These are phyloP conservation scores for Nicotiana undulata DNA, from an alignment of 257 asterid species.

Conservation along the genomic window DNA sequence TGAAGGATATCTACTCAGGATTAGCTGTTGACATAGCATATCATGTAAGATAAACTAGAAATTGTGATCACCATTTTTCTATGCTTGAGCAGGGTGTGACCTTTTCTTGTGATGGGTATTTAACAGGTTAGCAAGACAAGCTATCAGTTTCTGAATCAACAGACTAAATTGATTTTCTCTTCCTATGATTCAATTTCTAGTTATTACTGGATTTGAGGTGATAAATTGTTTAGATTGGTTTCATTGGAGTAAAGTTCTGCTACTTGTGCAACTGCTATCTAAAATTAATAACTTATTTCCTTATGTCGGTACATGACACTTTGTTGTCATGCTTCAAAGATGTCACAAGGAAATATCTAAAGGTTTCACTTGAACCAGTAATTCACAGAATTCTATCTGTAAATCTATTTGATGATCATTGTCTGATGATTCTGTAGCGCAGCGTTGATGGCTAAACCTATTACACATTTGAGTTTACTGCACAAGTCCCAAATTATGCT, in stretches of 20 bases:
- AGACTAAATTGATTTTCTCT: not conserved
- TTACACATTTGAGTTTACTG: slow-evolving; percentile 68
- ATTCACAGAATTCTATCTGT: not conserved
- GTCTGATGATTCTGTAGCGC: slow-evolving; percentile 39
- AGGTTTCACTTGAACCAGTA: not conserved
- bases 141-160: not conserved
- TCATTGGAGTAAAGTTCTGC: not conserved
- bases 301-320: not conserved
- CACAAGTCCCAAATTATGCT: slow-evolving; percentile 74
- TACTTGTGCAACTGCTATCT: not conserved
- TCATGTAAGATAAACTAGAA: not conserved
- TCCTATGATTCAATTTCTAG: not conserved
- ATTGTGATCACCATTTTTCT: not conserved
- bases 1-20: not conserved
- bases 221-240: not conserved
- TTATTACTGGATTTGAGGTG: not conserved
- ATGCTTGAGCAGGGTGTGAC: not conserved
- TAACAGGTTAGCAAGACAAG: not conserved
- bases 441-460: slow-evolving; percentile 66
- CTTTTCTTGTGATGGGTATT: not conserved
- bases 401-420: slow-evolving; percentile 3
- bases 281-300: not conserved
- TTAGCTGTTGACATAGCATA: not conserved
- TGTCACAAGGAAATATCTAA: not conserved
- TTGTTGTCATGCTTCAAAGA: not conserved